These are phyloP conservation scores for Liriodendron chinense DNA, from an alignment of 164 flowering plant genomes.

Conservation along the genomic window DNA sequence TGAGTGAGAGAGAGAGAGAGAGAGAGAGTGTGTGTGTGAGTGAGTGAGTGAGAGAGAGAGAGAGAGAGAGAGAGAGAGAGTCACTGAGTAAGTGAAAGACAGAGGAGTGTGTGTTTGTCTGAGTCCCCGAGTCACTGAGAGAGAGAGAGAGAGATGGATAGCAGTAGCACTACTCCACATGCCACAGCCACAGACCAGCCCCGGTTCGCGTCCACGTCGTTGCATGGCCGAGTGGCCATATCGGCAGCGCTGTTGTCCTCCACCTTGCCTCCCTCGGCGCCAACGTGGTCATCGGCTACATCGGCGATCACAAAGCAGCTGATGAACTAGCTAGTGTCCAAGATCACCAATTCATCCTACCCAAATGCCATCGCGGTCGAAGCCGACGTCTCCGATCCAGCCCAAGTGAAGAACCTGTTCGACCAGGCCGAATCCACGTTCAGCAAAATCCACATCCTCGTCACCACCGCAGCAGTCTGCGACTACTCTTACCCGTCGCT, in stretches of 20 bases:
- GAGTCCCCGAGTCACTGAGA: not conserved
- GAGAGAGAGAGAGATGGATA: not conserved
- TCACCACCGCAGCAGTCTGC: conserved; percentile 55
- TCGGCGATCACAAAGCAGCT: conserved; percentile 29
- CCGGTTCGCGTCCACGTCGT: conserved; percentile 14
- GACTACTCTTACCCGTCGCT: conserved; percentile 44
- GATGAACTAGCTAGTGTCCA: conserved; percentile 23
- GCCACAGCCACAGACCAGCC: not conserved
- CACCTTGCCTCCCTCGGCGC: conserved; percentile 57
- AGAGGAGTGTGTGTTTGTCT: too few species aligned
- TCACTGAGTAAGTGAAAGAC: too few species aligned
- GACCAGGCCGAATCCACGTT: conserved; percentile 48
- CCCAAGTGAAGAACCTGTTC: conserved; percentile 50
- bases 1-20: not conserved
- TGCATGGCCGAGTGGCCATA: conserved; percentile 49
- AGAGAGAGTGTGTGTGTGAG: too few species aligned
- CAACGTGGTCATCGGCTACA: conserved; percentile 41
- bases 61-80: not conserved
- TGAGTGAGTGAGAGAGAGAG: too few species aligned
- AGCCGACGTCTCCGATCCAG: conserved; percentile 58
- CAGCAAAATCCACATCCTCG: conserved; percentile 41
- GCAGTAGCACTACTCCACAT: not conserved
- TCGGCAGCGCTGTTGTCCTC: conserved; percentile 40
- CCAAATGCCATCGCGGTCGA: conserved; percentile 42
- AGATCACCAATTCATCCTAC: not conserved